A percentile compares a stretch with the other conserved stretches of the same genome.
Conservation (phyloP, 495 filamentous ascomycete genomes). For the Penicillium cosmopolitanum region DNA sequence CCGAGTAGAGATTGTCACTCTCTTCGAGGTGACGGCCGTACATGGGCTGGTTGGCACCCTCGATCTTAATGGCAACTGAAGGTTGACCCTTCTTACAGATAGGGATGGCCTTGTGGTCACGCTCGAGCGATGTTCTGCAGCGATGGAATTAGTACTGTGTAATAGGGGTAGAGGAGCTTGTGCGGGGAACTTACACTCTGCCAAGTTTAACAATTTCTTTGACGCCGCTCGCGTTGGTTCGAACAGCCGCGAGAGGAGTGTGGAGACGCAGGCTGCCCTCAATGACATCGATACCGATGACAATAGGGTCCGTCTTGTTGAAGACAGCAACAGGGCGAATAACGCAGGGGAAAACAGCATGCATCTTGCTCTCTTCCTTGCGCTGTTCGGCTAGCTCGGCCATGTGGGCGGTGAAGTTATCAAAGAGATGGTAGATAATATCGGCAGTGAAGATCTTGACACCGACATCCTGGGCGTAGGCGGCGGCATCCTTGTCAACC, state of each 20-base stretch:
- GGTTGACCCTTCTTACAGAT: conserved; percentile 95
- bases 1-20: conserved; percentile 83
- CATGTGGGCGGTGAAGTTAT: conserved; percentile 95
- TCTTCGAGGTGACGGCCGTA: conserved; percentile 98
- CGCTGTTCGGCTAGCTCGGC: conserved; percentile 79
- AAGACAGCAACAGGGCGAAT: conserved; percentile 89
- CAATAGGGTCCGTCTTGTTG: conserved; percentile 97
- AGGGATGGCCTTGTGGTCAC: conserved; percentile 92
- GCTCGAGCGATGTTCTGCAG: conserved; percentile 85
- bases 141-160: conserved; percentile 14
- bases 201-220: conserved; percentile 86
- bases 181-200: conserved; percentile 79
- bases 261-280: conserved; percentile 84
- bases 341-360: conserved; percentile 96
- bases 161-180: background rate
- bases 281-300: conserved; percentile 92
- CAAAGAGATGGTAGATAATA: conserved; percentile 99
- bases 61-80: conserved; percentile 96
- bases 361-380: conserved; percentile 93
- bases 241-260: conserved; percentile 86
- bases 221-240: conserved; percentile 70
- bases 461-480: conserved; percentile 90
- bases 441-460: conserved; percentile 99
- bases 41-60: conserved; percentile 89
- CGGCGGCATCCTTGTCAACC: conserved; percentile 93